Evolutionary conservation across 2,329 filamentous ascomycete genomes (phyloP), one percentile per base, ranked within the genome.

Genomic region (Plectosphaerella plurivora): DNA sequence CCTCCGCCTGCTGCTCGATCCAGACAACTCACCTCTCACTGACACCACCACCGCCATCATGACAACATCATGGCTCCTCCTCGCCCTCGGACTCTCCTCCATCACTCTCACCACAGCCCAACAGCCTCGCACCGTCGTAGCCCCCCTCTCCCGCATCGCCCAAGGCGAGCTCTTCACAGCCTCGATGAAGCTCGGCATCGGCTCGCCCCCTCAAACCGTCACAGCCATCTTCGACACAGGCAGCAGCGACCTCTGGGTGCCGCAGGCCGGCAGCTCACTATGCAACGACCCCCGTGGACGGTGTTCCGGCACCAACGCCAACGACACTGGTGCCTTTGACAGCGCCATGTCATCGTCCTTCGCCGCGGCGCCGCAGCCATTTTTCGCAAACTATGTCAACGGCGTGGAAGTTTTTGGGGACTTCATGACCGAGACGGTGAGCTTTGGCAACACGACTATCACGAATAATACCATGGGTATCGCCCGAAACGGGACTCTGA

Each of bases 211-310:
- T 11, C 51, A 52, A 16, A 22, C 35, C n/a, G 41, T 52, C 18
- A 45, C 39, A 4, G 51, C 24, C 14, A 48, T 52, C 39, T 45
- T 52, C 46, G 51, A 52, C 28, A 52, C 51, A 2, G 51, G 51
- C 16, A 52, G 51, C 28, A 52, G 51, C n/a, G 46, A 52, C 41
- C 25, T 49, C 15, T 44, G 46, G 37, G 51, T 52, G 7, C 46
- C 51, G 3, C 51, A 52, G 18, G 39, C 25, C 37, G 25, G 42
- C 28, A 52, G 51, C 24, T n/a, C 45, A 3, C 20, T 52, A 10
- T 52, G 51, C 39, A 33, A 49, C n/a, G 41, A 49, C 15, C 45
- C 45, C 1, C 14, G 28, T 6, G 39, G 37, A 16, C 41, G 37
- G 14, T 50, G 49, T n/a, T 44, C 16, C 7, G 37, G 22, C 15